Evolutionary conservation across 257 asterid species (phyloP).

Genomic region (Jaltomata sinuosa): DNA sequence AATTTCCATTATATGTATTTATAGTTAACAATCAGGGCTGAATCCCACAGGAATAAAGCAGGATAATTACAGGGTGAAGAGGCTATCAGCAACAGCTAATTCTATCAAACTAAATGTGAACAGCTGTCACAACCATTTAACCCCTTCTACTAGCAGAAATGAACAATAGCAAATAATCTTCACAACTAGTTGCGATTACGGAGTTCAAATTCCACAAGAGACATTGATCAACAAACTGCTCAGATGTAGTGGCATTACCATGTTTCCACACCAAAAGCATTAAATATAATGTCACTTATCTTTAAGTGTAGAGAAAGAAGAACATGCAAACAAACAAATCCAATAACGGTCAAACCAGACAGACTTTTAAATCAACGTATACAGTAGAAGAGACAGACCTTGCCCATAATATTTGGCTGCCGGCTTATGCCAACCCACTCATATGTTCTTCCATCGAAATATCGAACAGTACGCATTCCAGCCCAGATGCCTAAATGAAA

Average conservation of each 20-base stretch:
- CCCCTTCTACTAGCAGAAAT: neutral
- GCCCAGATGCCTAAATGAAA: slow-evolving; percentile 78
- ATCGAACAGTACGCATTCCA: slow-evolving; percentile 91
- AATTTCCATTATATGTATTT: neutral
- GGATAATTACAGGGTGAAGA: neutral
- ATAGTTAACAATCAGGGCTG: neutral
- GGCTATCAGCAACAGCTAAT: neutral
- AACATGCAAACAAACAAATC: neutral
- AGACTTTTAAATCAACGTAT: neutral
- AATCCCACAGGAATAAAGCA: neutral
- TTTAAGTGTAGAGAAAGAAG: neutral
- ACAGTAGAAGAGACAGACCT: slow-evolving; percentile 37
- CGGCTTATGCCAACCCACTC: slow-evolving; percentile 98
- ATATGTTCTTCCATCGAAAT: slow-evolving; percentile 94
- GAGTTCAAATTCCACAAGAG: neutral
- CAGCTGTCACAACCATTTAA: neutral
- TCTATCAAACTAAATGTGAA: neutral
- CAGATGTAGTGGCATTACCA: neutral
- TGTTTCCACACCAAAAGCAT: neutral
- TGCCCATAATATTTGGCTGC: slow-evolving; percentile 91
- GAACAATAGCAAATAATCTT: neutral
- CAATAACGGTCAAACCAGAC: neutral
- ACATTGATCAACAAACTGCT: neutral
- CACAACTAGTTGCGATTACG: neutral
- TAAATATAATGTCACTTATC: neutral